Evolutionary conservation across 176 grass and related monocot species (phyloP).

Genomic region (Cenchrus fungigraminus): DNA sequence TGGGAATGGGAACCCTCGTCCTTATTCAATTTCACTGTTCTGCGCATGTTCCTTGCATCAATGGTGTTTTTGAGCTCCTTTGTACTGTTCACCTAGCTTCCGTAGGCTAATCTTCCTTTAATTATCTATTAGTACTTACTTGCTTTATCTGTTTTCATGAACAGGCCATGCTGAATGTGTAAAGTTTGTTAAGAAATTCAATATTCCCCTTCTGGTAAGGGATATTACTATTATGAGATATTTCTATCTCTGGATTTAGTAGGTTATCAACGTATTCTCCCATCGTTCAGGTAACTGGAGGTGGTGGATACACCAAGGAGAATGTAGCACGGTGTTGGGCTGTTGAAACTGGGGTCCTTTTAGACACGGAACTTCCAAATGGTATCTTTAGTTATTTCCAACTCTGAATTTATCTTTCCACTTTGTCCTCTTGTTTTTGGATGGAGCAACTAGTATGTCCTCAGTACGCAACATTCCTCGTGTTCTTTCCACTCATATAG

Average conservation of each 20-base stretch:
- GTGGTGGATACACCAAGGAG: slow-evolving; percentile 99
- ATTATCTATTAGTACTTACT: slow-evolving; percentile 18
- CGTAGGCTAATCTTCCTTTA: slow-evolving; percentile 15
- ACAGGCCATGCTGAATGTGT: slow-evolving; percentile 98
- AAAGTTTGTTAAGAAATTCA: slow-evolving; percentile 98
- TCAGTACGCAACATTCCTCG: neutral
- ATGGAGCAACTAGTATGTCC: slow-evolving; percentile 4
- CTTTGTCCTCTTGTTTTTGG: slow-evolving; percentile 22
- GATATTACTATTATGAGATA: neutral
- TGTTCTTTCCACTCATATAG: neutral
- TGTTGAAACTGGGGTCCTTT: slow-evolving; percentile 94
- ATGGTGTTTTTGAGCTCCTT: neutral
- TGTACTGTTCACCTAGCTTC: slow-evolving; percentile 10
- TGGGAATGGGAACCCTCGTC: neutral
- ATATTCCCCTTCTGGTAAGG: slow-evolving; percentile 92
- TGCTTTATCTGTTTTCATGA: slow-evolving; percentile 36
- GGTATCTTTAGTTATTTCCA: slow-evolving; percentile 52
- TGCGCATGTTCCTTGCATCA: slow-evolving; percentile 8
- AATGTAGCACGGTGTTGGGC: slow-evolving; percentile 99
- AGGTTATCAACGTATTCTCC: slow-evolving; percentile 21
- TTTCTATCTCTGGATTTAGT: slow-evolving; percentile 30
- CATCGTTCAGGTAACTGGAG: slow-evolving; percentile 82
- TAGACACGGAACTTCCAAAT: slow-evolving; percentile 84
- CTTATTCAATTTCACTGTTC: neutral
- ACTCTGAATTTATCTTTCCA: slow-evolving; percentile 15